Conservation (phyloP, 179 eudicot genomes). For the Silene noctiflora region DNA sequence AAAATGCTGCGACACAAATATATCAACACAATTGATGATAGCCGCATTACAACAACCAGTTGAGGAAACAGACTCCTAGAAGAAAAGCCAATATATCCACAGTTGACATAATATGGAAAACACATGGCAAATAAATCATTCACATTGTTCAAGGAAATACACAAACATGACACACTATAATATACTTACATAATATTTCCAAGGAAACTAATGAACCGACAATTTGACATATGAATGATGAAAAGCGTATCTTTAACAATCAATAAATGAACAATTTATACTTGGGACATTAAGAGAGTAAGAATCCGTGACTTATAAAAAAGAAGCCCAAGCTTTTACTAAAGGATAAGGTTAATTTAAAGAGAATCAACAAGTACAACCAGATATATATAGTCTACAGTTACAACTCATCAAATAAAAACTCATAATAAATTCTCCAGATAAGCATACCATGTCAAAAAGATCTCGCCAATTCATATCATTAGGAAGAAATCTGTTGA, state of each 20-base stretch:
- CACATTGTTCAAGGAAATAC: neutral
- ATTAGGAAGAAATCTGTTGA: slow-evolving; percentile 88
- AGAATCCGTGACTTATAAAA: neutral
- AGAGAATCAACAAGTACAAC: slow-evolving; percentile 2
- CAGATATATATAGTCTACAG: neutral
- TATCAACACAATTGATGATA: slow-evolving; percentile 1
- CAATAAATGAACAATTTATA: slow-evolving; percentile 12
- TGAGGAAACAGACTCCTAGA: neutral
- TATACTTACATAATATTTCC: neutral
- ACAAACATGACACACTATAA: neutral
- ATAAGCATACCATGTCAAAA: slow-evolving; percentile 73
- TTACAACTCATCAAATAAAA: neutral
- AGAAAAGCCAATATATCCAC: neutral
- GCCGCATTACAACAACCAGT: slow-evolving; percentile 4
- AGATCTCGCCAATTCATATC: slow-evolving; percentile 93
- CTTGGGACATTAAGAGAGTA: neutral
- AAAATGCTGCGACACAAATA: neutral
- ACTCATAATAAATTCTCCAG: neutral
- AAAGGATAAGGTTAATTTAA: slow-evolving; percentile 1
- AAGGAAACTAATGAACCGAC: neutral
- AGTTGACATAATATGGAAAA: neutral
- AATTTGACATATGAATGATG: neutral
- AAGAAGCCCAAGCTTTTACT: neutral
- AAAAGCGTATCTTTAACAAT: slow-evolving; percentile 4
- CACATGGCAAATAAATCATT: neutral